phyloP scores from a whole-genome alignment of 371 early-diverging fungal species.

The Homolaphlyctis polyrhiza region DNA sequence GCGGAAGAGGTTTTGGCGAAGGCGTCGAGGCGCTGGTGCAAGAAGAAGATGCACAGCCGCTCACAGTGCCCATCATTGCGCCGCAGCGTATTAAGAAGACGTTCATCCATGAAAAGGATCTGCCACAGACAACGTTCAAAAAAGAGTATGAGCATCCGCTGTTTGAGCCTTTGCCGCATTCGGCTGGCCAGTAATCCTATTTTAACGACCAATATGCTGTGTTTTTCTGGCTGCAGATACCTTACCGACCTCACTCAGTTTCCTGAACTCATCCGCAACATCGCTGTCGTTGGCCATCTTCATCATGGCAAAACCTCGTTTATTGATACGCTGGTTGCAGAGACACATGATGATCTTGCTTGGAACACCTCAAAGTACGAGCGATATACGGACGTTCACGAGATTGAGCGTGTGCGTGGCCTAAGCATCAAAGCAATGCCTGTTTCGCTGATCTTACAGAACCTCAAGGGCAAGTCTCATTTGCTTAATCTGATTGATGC shows the following conservation, averaged over 20 bases:
- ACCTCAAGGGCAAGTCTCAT: constrained; percentile 80
- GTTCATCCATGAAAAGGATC: constrained; percentile 73
- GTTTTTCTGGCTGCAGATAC: constrained; percentile 44
- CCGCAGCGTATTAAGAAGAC: constrained; percentile 84
- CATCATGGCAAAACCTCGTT: constrained; percentile 97
- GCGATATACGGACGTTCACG: constrained; percentile 90
- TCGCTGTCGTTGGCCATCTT: constrained; percentile 90
- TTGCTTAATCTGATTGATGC: constrained; percentile 90
- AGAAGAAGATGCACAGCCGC: constrained; percentile 96
- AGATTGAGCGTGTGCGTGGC: constrained; percentile 86
- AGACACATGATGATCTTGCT: constrained; percentile 63
- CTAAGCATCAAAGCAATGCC: constrained; percentile 89
- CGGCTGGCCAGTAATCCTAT: background rate
- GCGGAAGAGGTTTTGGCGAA: constrained; percentile 95
- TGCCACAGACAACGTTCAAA: constrained; percentile 77
- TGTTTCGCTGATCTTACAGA: constrained; percentile 84
- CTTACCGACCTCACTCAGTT: constrained; percentile 80
- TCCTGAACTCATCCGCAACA: constrained; percentile 79
- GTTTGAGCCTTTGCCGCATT: background rate
- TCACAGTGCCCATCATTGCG: constrained; percentile 91
- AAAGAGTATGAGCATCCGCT: constrained; percentile 66
- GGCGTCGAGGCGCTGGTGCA: constrained; percentile 95
- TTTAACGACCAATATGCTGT: background rate
- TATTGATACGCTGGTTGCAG: constrained; percentile 84
- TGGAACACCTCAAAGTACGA: constrained; percentile 46